Evolutionary conservation across 192 early-diverging fungal species (phyloP), one percentile per base, ranked within the genome.

Genomic region (Coemansia umbellata): DNA sequence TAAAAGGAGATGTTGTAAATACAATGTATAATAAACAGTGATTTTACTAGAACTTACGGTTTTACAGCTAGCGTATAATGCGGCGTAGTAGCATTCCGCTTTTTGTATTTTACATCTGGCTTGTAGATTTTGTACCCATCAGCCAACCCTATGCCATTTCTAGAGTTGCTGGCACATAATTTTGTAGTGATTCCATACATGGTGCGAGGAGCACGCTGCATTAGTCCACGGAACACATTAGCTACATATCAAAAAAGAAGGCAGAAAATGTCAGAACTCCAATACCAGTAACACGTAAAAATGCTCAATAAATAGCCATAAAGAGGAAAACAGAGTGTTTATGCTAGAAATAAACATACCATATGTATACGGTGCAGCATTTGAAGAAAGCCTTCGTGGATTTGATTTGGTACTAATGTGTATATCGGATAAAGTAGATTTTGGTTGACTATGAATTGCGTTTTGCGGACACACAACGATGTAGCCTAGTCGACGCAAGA

Each of bases 401-500:
- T 9, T 28, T 11, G 15, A 0, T 47, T n/a, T 28, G 7, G 22
- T 27, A n/a, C 1, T 9, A 21, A 47, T 40, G 35, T 37, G n/a
- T n/a, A n/a, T n/a, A n/a, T n/a, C n/a, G n/a, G 14, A 24, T 11
- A 26, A n/a, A 3, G 17, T 15, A 15, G 43, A 19, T 14, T 5
- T 45, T 8, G 5, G 6, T 6, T 14, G 21, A 15, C 11, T 19
- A 47, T 31, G 19, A 44, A 24, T 51, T 50, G 45, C 53, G 7
- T 24, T 45, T 24, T 28, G 31, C 31, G 45, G n/a, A 32, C 39
- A 50, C 17, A 68, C 60, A 18, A 47, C 60, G 28, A 57, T 31
- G 35, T 67, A 64, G 13, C 71, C 71, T 13, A 74, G 56, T 18
- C 64, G 64, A 2, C 65, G 55, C 31, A 74, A 27, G 30, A 47